Evolutionary conservation across 106 monocot species (phyloP).

Genomic region (Dendrobium officinale): DNA sequence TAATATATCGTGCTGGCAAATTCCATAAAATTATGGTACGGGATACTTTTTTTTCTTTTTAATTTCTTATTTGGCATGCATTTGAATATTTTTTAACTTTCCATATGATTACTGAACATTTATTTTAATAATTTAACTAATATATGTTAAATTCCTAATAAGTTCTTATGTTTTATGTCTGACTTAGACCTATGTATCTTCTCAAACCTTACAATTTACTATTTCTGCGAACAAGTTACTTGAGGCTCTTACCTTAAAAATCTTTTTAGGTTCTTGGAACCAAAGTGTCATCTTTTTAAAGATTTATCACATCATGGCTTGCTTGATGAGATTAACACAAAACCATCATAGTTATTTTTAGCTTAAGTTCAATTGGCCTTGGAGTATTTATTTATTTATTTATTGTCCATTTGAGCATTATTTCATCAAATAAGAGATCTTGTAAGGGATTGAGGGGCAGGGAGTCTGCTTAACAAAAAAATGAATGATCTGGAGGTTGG

Average conservation of each 20-base stretch:
- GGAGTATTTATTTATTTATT: too few species aligned
- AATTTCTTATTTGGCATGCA: background rate
- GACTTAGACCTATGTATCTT: too few species aligned
- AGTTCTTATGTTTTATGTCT: background rate
- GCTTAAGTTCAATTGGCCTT: too few species aligned
- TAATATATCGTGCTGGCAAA: slow-evolving; percentile 76
- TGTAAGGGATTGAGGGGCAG: too few species aligned
- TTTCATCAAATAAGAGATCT: too few species aligned
- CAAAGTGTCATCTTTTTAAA: background rate
- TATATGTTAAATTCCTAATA: background rate
- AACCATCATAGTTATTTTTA: too few species aligned
- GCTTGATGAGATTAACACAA: background rate
- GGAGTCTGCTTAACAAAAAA: too few species aligned
- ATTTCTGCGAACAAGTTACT: too few species aligned
- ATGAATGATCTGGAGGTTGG: too few species aligned
- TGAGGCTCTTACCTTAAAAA: too few species aligned
- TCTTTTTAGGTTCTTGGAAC: background rate
- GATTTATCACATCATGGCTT: background rate
- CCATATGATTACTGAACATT: background rate
- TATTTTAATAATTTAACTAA: background rate
- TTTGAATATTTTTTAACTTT: background rate
- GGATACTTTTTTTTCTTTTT: background rate
- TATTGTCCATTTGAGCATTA: too few species aligned
- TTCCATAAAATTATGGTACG: slow-evolving; percentile 81
- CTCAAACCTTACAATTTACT: too few species aligned